These are phyloP conservation scores for Chenopodium formosanum DNA, from an alignment of 148 eudicot species.

Conservation along the genomic window DNA sequence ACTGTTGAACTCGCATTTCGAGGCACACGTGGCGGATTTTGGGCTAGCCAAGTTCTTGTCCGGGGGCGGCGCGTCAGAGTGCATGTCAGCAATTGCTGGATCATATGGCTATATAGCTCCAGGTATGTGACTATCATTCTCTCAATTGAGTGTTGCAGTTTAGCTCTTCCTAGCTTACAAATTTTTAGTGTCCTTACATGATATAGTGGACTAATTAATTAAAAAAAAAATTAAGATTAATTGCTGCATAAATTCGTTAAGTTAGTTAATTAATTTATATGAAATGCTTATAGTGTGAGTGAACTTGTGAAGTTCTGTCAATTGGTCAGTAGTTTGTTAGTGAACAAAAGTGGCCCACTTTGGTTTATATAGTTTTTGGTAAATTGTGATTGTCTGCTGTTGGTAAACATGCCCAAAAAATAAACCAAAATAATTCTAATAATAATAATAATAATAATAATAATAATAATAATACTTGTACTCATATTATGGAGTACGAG, in stretches of 20 bases:
- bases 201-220: neutral
- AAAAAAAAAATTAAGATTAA: neutral
- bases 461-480: too few relatives aligned
- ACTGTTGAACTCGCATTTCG: conserved; percentile 61
- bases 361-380: neutral
- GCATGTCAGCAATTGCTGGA: conserved; percentile 94
- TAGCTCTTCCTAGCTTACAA: neutral
- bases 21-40: conserved; percentile 96
- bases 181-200: too few relatives aligned
- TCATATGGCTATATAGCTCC: conserved; percentile 99
- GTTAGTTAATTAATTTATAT: conserved; percentile 6
- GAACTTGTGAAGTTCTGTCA: conserved; percentile 17
- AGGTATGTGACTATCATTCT: conserved; percentile 43
- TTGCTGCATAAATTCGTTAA: conserved; percentile 14
- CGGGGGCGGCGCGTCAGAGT: conserved; percentile 69
- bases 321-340: conserved; percentile 17
- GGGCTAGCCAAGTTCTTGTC: conserved; percentile 84
- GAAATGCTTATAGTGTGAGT: conserved; percentile 7
- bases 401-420: conserved; percentile 2
- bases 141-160: neutral
- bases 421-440: too few relatives aligned
- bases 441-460: too few relatives aligned
- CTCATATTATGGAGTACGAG: too few relatives aligned
- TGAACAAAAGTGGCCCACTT: conserved; percentile 5
- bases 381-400: conserved; percentile 25